Conservation (phyloP, 768 basidiomycete species). For the Austroboletus eburneus region DNA sequence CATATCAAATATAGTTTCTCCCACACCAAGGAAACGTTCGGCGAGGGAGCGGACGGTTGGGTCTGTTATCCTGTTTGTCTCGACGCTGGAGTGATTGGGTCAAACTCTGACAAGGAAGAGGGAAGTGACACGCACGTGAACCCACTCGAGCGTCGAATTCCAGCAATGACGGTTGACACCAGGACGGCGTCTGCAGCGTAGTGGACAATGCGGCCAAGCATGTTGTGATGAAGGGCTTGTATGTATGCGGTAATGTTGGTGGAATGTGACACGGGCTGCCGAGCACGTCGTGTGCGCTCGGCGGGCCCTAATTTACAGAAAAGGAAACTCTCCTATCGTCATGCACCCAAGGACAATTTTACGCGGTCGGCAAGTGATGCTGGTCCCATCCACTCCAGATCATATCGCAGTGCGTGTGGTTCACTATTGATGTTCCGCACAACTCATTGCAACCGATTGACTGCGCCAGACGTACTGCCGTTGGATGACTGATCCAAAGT, state of each 20-base stretch:
- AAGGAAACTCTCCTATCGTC: conserved; percentile 17
- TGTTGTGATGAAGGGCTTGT: conserved; percentile 21
- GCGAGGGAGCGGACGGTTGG: conserved; percentile 70
- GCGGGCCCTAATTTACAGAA: conserved; percentile 6
- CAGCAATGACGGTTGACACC: conserved; percentile 85
- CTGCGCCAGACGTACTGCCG: conserved; percentile 65
- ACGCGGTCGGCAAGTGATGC: conserved; percentile 59
- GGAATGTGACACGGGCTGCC: not conserved
- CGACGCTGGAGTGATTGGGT: conserved; percentile 43
- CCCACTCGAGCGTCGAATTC: conserved; percentile 85
- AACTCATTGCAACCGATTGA: not conserved
- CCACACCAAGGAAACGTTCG: conserved; percentile 79
- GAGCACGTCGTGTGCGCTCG: not conserved
- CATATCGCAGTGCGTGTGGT: conserved; percentile 35
- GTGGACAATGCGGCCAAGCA: conserved; percentile 72
- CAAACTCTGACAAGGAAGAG: not conserved
- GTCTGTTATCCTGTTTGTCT: conserved; percentile 69
- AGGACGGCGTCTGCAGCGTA: conserved; percentile 82
- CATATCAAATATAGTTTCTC: conserved; percentile 87
- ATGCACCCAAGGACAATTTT: conserved; percentile 41
- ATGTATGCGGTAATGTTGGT: conserved; percentile 2
- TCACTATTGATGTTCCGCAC: no score
- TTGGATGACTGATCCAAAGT: conserved; percentile 80
- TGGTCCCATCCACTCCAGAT: conserved; percentile 75
- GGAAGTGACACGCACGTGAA: conserved; percentile 63